Base-by-base conservation (phyloP, 2,329 filamentous ascomycete genomes). In the Dryadomyces sulphureus region DNA sequence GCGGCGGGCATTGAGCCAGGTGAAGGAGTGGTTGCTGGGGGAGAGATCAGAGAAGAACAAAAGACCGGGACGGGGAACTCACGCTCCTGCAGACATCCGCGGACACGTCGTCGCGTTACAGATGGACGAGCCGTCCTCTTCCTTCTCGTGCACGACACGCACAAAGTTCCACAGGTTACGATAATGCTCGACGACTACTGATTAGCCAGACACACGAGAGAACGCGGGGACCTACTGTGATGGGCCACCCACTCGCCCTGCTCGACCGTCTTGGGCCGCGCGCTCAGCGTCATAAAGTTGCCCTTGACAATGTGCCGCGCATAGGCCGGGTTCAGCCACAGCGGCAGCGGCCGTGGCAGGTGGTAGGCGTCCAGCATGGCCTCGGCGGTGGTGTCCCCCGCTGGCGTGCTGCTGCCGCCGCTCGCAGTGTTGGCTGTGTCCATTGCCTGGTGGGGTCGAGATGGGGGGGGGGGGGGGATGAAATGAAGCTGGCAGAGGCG, bases 191-290 rank as follows among this genome's bases (percentile, higher is more conserved):
- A 94, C 86, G 54, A 94, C 88, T 94, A 44, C 16, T 7, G 34
- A 7, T 34, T 27, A 21, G 17, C 3, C 7, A n/a, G n/a, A n/a
- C n/a, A n/a, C n/a, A n/a, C n/a, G n/a, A n/a, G n/a, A n/a, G n/a
- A n/a, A n/a, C n/a, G n/a, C n/a, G 34, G 17, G 30, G n/a, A 40
- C 48, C 6, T 72, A 94, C 90, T 81, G 72, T 95, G 90, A 63
- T 95, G 87, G 52, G 89, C 89, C 55, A 95, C 75, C 90, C 90
- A 96, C 65, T 96, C 90, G 54, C 87, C 90, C 60, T 87, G 79
- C 58, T 95, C 90, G 40, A 95, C 85, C 47, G 92, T 89, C 68
- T 90, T 89, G 20, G 90, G 90, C 59, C 89, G 83, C 43, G 88
- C 87, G 57, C 89, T 93, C 49, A 96, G 66, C 11, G 90, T 95